phyloP scores from a whole-genome alignment of 1,284 basidiomycete species.

The Papiliotrema flavescens region DNA sequence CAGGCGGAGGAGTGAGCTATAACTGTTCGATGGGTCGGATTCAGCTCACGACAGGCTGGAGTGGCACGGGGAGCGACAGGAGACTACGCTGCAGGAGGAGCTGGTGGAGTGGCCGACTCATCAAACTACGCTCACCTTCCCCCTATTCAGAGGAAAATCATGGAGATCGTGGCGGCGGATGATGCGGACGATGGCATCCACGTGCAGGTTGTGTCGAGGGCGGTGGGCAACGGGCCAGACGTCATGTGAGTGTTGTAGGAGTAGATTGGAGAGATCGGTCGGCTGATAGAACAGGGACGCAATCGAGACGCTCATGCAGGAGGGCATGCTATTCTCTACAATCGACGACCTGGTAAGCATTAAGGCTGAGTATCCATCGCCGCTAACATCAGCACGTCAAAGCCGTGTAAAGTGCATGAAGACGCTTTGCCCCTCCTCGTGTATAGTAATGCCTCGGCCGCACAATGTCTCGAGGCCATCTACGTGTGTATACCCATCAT shows the following conservation, averaged over 20 bases:
- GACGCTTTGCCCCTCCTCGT: too few relatives aligned
- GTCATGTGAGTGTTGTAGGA: slow-evolving; percentile 52
- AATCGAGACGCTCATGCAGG: slow-evolving; percentile 64
- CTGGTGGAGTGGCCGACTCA: slow-evolving; percentile 9
- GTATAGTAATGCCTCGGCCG: neutral
- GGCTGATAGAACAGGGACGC: slow-evolving; percentile 53
- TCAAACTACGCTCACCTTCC: slow-evolving; percentile 57
- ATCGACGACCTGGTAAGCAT: slow-evolving; percentile 57
- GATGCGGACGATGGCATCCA: slow-evolving; percentile 58
- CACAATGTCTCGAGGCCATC: neutral
- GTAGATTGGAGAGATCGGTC: slow-evolving; percentile 1
- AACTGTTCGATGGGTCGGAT: neutral
- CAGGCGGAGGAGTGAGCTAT: slow-evolving; percentile 45
- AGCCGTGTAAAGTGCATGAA: slow-evolving; percentile 8
- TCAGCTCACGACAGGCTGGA: slow-evolving; percentile 4
- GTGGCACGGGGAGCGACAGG: neutral
- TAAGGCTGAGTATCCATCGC: too few relatives aligned
- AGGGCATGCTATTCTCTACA: slow-evolving; percentile 65
- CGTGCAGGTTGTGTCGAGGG: slow-evolving; percentile 57
- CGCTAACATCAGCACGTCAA: slow-evolving; percentile 28
- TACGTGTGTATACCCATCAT: neutral
- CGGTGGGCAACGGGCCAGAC: slow-evolving; percentile 29
- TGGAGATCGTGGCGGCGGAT: slow-evolving; percentile 57
- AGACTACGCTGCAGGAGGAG: slow-evolving; percentile 37
- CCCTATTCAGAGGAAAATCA: slow-evolving; percentile 61